Evolutionary conservation across 495 filamentous ascomycete species (phyloP).

Genomic region (Neurospora tetrasperma): DNA sequence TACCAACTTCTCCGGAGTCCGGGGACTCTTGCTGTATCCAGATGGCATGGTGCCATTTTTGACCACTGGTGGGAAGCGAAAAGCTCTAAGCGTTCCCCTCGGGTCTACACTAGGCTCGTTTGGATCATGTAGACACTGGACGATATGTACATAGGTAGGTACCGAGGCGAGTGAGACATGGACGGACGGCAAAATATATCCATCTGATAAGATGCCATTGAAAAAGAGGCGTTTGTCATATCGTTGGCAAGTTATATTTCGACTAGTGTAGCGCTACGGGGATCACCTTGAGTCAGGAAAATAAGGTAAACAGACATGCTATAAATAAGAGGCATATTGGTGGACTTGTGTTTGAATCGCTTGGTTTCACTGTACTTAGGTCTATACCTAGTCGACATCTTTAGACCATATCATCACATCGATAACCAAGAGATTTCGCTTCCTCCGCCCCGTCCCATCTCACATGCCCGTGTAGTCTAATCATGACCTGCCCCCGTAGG

Average conservation of each 20-base stretch:
- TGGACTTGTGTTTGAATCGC: too few species aligned
- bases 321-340: too few species aligned
- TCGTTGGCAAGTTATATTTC: background rate
- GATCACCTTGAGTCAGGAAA: background rate
- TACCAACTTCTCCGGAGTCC: background rate
- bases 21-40: background rate
- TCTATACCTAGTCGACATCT: too few species aligned
- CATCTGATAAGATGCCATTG: background rate
- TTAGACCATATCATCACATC: too few species aligned
- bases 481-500: constrained; percentile 16
- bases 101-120: background rate
- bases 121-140: background rate
- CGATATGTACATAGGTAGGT: background rate
- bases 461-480: background rate
- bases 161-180: background rate
- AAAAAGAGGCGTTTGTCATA: background rate
- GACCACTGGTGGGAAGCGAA: background rate
- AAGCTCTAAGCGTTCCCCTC: background rate
- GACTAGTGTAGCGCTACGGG: background rate
- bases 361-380: too few species aligned
- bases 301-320: background rate
- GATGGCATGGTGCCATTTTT: background rate
- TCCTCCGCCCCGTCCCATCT: too few species aligned
- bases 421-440: too few species aligned
- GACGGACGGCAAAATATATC: background rate